These are phyloP conservation scores for Castanopsis chinensis DNA, from an alignment of 306 rosid species.

Conservation along the genomic window DNA sequence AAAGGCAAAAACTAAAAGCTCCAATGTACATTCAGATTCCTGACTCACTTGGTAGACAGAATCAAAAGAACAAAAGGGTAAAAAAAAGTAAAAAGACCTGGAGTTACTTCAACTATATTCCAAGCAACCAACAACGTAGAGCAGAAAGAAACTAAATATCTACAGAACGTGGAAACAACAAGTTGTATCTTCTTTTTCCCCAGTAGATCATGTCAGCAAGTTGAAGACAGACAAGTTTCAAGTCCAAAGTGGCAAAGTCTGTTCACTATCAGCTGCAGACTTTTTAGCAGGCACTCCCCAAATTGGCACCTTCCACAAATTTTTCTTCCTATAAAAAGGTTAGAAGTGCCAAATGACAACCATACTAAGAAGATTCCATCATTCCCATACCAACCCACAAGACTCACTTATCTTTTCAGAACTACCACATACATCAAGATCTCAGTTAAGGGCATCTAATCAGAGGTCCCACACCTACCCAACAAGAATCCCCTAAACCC, in stretches of 20 bases:
- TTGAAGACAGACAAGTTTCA: slow-evolving; percentile 17
- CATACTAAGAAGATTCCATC: slow-evolving; percentile 62
- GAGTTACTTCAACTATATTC: slow-evolving; percentile 11
- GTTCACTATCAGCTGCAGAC: slow-evolving; percentile 34
- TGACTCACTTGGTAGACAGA: slow-evolving; percentile 26
- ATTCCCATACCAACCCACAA: slow-evolving; percentile 50
- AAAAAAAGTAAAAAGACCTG: slow-evolving; percentile 23
- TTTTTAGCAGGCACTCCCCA: slow-evolving; percentile 20
- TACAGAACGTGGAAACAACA: background rate
- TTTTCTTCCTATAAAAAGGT: slow-evolving; percentile 25
- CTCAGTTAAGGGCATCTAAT: slow-evolving; percentile 51
- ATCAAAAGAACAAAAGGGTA: slow-evolving; percentile 3
- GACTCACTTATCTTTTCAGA: slow-evolving; percentile 52
- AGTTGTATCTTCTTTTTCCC: background rate
- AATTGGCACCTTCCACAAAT: slow-evolving; percentile 35
- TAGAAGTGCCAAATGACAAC: slow-evolving; percentile 43
- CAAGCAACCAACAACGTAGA: slow-evolving; percentile 26
- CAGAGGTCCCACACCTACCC: slow-evolving; percentile 75
- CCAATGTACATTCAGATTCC: slow-evolving; percentile 35
- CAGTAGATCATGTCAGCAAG: slow-evolving; percentile 1
- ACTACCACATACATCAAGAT: slow-evolving; percentile 44
- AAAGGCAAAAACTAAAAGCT: slow-evolving; percentile 23
- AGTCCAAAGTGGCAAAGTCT: slow-evolving; percentile 13
- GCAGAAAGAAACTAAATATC: slow-evolving; percentile 17
- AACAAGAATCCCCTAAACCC: slow-evolving; percentile 36